phyloP scores from a whole-genome alignment of 176 grass and related monocot species.

The Rhynchospora tenuis region DNA sequence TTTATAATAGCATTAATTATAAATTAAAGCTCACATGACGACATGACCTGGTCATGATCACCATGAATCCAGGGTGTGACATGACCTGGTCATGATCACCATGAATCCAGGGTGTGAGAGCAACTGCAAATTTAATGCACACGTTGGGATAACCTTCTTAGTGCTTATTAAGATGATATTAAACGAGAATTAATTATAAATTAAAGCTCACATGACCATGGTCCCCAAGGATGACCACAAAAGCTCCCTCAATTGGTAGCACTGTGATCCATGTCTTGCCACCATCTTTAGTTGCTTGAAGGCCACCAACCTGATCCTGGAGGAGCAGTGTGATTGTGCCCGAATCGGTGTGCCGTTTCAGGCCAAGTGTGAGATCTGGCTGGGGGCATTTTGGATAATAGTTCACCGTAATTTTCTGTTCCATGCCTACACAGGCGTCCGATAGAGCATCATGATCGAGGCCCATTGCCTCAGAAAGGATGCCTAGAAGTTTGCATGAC shows the following conservation, averaged over 20 bases:
- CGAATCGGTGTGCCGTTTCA: slow-evolving; percentile 78
- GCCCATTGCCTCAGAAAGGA: slow-evolving; percentile 61
- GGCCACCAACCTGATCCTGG: slow-evolving; percentile 62
- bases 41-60: no score
- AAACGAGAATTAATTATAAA: neutral
- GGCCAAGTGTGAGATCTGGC: slow-evolving; percentile 71
- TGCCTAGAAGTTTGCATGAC: slow-evolving; percentile 42
- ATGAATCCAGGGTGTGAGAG: neutral
- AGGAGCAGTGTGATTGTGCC: slow-evolving; percentile 85
- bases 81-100: no score
- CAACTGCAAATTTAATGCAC: neutral
- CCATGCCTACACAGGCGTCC: slow-evolving; percentile 55
- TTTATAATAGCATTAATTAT: no score
- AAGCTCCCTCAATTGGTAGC: slow-evolving; percentile 41
- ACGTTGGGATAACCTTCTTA: neutral
- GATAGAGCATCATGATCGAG: slow-evolving; percentile 39
- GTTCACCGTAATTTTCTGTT: slow-evolving; percentile 86
- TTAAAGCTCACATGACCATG: slow-evolving; percentile 61
- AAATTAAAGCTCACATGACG: no score
- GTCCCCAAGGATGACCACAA: slow-evolving; percentile 79
- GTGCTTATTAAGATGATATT: neutral
- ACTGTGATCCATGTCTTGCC: slow-evolving; percentile 60
- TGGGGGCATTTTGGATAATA: slow-evolving; percentile 84
- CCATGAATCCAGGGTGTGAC: no score
- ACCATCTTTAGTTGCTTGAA: slow-evolving; percentile 57